Percentiles rank a stretch among this genome's conserved stretches.
These are phyloP conservation scores for Tricholoma saponaceum DNA, from an alignment of 768 basidiomycete species.

Conservation along the genomic window DNA sequence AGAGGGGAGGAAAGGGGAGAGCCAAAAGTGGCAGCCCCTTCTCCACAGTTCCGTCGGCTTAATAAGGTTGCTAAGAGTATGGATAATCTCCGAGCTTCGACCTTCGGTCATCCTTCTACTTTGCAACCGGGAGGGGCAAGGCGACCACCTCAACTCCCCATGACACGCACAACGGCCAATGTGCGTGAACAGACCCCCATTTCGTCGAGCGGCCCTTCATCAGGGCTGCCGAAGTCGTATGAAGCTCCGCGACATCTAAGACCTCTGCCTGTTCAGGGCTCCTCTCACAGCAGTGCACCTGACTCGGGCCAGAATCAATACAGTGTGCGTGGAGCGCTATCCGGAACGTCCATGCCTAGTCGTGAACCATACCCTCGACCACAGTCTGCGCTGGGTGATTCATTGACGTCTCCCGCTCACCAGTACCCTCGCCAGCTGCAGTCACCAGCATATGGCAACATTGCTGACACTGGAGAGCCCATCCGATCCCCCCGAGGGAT, in stretches of 20 bases:
- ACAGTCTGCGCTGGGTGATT: conserved; percentile 56
- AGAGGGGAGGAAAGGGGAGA: conserved; percentile 43
- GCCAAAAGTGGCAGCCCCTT: conserved; percentile 30
- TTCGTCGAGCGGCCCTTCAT: conserved; percentile 16
- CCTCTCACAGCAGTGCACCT: conserved; percentile 26
- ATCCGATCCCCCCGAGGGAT: conserved; percentile 36
- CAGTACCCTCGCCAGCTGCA: conserved; percentile 28
- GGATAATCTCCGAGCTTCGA: conserved; percentile 42
- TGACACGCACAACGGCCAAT: conserved; percentile 22
- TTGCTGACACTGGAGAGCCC: conserved; percentile 31
- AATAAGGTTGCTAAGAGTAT: conserved; percentile 51
- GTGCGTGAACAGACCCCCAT: conserved; percentile 19
- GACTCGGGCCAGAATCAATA: conserved; percentile 28
- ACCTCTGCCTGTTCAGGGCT: conserved; percentile 40
- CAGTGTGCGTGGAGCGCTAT: conserved; percentile 19
- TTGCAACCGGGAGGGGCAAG: conserved; percentile 31
- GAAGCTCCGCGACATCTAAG: conserved; percentile 34
- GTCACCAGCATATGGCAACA: conserved; percentile 34
- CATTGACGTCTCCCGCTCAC: conserved; percentile 35
- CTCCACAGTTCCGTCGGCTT: conserved; percentile 25
- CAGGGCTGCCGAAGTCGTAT: conserved; percentile 39
- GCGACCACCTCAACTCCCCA: conserved; percentile 30
- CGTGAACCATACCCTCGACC: conserved; percentile 62
- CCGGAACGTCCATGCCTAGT: conserved; percentile 30
- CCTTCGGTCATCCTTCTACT: conserved; percentile 27